Evolutionary conservation across 768 basidiomycete species (phyloP), one percentile per base, ranked within the genome.

Genomic region (Glaciozyma antarctica): DNA sequence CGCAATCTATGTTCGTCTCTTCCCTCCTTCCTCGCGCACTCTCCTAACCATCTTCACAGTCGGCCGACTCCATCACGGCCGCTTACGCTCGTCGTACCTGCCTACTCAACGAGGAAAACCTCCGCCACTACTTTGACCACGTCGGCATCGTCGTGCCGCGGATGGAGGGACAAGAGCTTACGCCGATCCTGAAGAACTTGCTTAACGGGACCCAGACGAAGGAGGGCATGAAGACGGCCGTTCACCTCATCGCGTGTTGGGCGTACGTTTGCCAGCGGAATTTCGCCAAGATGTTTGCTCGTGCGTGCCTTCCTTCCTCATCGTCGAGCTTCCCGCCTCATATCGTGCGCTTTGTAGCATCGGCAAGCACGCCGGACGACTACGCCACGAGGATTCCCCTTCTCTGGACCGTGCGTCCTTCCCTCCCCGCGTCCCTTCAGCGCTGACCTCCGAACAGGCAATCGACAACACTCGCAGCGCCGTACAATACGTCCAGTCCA

Each of bases 231-330:
- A 65, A 65, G 55, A 65, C 45, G 26, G 47, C 54, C 10, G 34
- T 49, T 47, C 64, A 65, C 22, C 55, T 65, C 0, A 12, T 65
- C 17, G 21, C 17, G 34, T 65, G 64, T 48, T 65, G 64, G 64
- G 30, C 54, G 8, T 48, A 28, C n/a, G 60, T 54, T 6, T 52
- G 58, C 12, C 64, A 65, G 54, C 21, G 64, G 38, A 26, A 12
- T 2, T 61, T 65, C 30, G 57, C 57, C 7, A n/a, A 28, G 43
- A 13, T 58, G 43, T 32, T 41, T n/a, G 32, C 55, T 21, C 63
- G 63, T 59, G 52, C 3, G 63, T 59, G 7, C 32, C 17, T 17
- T 15, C 12, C 9, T 22, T 44, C 17, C 22, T 7, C n/a, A 2
- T 13, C 12, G 10, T 22, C 54, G 32, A 41, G 22, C 12, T 8